Percentiles rank a stretch among this genome's conserved stretches.
phyloP scores from a whole-genome alignment of 2,329 filamentous ascomycete genomes.

The Colletotrichum chrysophilum region DNA sequence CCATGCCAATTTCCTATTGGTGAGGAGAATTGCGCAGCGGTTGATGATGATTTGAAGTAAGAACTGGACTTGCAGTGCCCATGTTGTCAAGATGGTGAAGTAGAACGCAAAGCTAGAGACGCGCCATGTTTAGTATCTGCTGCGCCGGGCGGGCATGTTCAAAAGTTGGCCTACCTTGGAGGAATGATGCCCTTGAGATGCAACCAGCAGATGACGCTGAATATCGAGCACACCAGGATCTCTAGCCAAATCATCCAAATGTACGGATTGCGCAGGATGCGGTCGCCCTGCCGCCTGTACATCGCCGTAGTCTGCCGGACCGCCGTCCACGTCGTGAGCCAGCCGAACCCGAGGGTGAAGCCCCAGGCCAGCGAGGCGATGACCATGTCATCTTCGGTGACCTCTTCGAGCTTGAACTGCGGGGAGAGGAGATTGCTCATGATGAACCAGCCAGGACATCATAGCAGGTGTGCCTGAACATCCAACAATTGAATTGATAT shows the following conservation, averaged over 20 bases:
- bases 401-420: constrained; percentile 22
- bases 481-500: background rate
- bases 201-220: constrained; percentile 40
- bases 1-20: constrained; percentile 37
- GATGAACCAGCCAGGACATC: constrained; percentile 9
- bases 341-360: constrained; percentile 46
- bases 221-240: constrained; percentile 44
- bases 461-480: constrained; percentile 3
- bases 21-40: constrained; percentile 51
- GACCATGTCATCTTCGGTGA: constrained; percentile 27
- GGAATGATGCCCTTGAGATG: constrained; percentile 23
- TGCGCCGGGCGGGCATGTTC: background rate
- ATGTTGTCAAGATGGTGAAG: constrained; percentile 33
- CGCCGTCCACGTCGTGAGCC: constrained; percentile 42
- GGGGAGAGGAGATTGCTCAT: constrained; percentile 23
- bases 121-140: background rate
- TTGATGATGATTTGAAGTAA: constrained; percentile 62
- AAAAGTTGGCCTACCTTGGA: constrained; percentile 3
- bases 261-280: constrained; percentile 42
- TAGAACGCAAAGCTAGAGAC: constrained; percentile 17
- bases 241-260: constrained; percentile 55
- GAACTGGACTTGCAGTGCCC: constrained; percentile 49
- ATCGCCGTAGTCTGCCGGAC: constrained; percentile 37
- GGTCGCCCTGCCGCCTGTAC: constrained; percentile 34
- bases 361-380: constrained; percentile 39